A percentile compares a stretch with the other conserved stretches of the same genome.
Conservation (phyloP, 441 rosid species). For the Pelargonium australe region DNA sequence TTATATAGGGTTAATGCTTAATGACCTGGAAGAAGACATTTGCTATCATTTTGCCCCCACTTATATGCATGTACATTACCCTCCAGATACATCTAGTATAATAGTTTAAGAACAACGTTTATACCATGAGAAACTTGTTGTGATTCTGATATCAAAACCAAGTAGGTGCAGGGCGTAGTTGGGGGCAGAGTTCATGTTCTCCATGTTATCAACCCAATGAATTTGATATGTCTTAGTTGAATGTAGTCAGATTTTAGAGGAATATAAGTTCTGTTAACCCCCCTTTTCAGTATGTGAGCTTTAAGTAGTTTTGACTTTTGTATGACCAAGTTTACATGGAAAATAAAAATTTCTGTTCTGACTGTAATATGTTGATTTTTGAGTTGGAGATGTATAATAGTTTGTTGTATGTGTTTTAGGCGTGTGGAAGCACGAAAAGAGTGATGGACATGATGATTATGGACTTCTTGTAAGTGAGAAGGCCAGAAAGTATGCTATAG, state of each 20-base stretch:
- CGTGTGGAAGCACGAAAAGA: conserved; percentile 31
- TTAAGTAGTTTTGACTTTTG: not conserved
- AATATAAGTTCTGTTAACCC: not conserved
- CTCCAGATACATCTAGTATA: no score
- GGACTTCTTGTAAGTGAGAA: conserved; percentile 34
- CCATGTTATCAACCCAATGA: no score
- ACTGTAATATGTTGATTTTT: not conserved
- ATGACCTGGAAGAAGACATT: no score
- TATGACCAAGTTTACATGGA: not conserved
- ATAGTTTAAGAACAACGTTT: no score
- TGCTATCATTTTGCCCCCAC: no score
- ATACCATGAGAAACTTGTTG: no score
- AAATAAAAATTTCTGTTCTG: not conserved
- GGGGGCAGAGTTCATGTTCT: no score
- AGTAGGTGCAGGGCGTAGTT: no score
- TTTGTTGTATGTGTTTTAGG: conserved; percentile 15
- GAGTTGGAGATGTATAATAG: not conserved
- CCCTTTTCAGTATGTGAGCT: not conserved
- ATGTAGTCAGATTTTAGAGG: not conserved
- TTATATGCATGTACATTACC: no score
- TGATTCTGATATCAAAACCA: no score
- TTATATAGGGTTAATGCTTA: no score
- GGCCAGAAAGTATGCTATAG: conserved; percentile 29
- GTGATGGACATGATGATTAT: conserved; percentile 35
- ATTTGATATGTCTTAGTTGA: no score